phyloP scores from a whole-genome alignment of 495 filamentous ascomycete species.

The Articulospora tetracladia region DNA sequence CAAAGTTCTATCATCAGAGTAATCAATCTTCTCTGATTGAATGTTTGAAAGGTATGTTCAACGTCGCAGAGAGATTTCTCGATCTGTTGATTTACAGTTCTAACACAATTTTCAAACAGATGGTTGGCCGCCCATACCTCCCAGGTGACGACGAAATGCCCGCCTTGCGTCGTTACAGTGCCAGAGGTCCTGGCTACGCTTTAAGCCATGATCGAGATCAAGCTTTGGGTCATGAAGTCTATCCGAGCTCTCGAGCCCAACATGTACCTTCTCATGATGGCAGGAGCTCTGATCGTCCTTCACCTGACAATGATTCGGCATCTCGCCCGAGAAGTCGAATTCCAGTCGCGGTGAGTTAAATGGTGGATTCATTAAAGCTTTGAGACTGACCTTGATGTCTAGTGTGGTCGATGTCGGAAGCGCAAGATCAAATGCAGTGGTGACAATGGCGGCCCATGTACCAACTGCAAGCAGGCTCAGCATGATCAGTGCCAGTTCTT shows the following conservation, averaged over 20 bases:
- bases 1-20: not conserved
- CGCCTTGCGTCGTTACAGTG: constrained; percentile 10
- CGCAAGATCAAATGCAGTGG: constrained; percentile 97
- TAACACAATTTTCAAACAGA: not conserved
- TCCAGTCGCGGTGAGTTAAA: constrained; percentile 61
- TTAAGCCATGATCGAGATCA: constrained; percentile 20
- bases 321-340: constrained; percentile 49
- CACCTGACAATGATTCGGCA: constrained; percentile 16
- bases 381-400: constrained; percentile 10
- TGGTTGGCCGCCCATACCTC: not conserved
- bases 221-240: constrained; percentile 5
- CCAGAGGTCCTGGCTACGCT: constrained; percentile 15
- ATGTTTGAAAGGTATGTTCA: not conserved
- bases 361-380: not conserved
- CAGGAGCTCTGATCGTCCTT: constrained; percentile 11
- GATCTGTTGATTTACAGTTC: not conserved
- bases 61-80: not conserved
- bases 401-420: constrained; percentile 91
- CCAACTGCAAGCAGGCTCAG: constrained; percentile 76
- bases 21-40: not conserved
- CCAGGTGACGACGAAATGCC: not conserved
- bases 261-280: constrained; percentile 8
- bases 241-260: constrained; percentile 4
- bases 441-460: constrained; percentile 74
- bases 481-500: constrained; percentile 71